Conservation (phyloP, 805 yeast genomes). For the Starmerella apis region DNA sequence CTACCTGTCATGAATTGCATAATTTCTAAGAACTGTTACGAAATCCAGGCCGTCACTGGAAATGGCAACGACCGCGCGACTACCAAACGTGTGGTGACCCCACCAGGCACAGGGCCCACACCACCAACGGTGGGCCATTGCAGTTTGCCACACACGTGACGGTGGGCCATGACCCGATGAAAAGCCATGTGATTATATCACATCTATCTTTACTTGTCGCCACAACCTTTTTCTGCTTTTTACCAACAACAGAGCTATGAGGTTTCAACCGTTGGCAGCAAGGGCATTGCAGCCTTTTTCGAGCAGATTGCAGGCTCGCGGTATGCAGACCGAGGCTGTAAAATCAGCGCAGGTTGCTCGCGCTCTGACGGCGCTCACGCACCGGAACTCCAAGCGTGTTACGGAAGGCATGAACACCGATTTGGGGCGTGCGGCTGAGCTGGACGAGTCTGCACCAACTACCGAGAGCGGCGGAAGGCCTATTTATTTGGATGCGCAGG, state of each 20-base stretch:
- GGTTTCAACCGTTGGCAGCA: background rate
- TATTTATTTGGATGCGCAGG: slow-evolving; percentile 93
- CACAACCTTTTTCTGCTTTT: background rate
- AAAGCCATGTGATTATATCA: background rate
- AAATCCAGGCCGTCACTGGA: too few species aligned
- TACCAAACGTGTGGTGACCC: too few species aligned
- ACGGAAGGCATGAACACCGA: slow-evolving; percentile 15
- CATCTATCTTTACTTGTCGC: background rate
- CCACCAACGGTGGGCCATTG: background rate
- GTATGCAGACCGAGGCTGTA: slow-evolving; percentile 16
- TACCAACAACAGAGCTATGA: background rate
- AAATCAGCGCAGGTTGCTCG: slow-evolving; percentile 14
- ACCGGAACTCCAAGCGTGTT: slow-evolving; percentile 11
- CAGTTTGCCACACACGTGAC: slow-evolving; percentile 4
- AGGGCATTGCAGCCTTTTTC: background rate
- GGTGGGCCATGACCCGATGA: background rate
- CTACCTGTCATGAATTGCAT: too few species aligned
- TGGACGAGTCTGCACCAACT: slow-evolving; percentile 18
- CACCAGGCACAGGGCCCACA: too few species aligned
- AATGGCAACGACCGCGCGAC: too few species aligned
- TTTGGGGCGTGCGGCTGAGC: background rate
- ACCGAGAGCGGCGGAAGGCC: slow-evolving; percentile 48
- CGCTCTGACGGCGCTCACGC: slow-evolving; percentile 19
- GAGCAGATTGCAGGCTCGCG: slow-evolving; percentile 3
- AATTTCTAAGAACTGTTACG: too few species aligned